These are phyloP conservation scores for Hanseniaspora gamundiae DNA, from an alignment of 1,139 yeast species.

Conservation along the genomic window DNA sequence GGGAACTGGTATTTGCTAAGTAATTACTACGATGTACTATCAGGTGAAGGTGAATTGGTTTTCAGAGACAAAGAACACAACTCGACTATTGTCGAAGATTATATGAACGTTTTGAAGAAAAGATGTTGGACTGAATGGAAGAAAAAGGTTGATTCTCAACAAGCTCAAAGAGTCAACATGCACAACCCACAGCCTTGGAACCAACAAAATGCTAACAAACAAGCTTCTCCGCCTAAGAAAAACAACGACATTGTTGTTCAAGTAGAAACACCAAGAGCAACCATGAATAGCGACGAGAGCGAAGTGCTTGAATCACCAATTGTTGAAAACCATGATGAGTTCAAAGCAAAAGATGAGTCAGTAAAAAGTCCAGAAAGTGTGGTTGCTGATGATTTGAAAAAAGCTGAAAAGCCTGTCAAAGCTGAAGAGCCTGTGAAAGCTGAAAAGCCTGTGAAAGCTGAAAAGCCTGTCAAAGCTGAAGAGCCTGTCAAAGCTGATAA, in stretches of 20 bases:
- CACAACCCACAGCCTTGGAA: neutral
- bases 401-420: constrained; percentile 1
- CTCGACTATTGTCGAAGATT: constrained; percentile 37
- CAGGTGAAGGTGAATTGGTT: constrained; percentile 65
- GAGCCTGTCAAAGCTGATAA: constrained; percentile 3
- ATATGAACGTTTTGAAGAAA: constrained; percentile 50
- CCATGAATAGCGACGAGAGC: neutral
- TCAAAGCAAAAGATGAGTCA: constrained; percentile 10
- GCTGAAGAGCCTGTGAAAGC: constrained; percentile 7
- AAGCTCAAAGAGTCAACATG: constrained; percentile 3
- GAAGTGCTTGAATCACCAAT: neutral
- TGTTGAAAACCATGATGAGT: constrained; percentile 8
- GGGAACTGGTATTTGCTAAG: constrained; percentile 62
- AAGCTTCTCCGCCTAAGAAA: constrained; percentile 6
- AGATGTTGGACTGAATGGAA: constrained; percentile 26
- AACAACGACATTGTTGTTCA: constrained; percentile 6
- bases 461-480: constrained; percentile 2
- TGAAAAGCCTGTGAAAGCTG: constrained; percentile 12
- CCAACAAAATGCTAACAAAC: constrained; percentile 1
- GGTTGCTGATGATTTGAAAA: constrained; percentile 13
- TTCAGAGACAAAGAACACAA: constrained; percentile 42
- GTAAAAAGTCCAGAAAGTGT: constrained; percentile 2
- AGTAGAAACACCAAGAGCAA: neutral
- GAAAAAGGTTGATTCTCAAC: constrained; percentile 10
- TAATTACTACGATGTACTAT: constrained; percentile 35